These are phyloP conservation scores for Thermoascus crustaceus DNA, from an alignment of 2,329 filamentous ascomycete genomes.

Conservation along the genomic window DNA sequence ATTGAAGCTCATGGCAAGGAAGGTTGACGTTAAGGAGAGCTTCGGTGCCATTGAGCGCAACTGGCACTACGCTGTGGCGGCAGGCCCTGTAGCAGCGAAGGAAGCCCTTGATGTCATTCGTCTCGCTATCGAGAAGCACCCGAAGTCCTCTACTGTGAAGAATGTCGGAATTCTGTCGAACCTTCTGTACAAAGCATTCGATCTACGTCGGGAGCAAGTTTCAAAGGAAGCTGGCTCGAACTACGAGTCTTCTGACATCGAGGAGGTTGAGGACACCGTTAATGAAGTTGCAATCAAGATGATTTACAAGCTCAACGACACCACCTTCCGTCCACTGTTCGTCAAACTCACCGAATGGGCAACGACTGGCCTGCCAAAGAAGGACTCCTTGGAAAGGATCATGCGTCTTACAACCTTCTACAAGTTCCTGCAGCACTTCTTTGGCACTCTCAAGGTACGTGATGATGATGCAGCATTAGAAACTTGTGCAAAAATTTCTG, in stretches of 20 bases:
- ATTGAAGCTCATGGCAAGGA: constrained; percentile 65
- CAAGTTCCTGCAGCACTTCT: constrained; percentile 71
- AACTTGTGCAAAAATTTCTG: constrained; percentile 9
- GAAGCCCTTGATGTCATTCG: constrained; percentile 65
- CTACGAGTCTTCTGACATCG: constrained; percentile 42
- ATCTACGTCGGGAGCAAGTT: constrained; percentile 36
- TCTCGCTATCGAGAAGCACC: constrained; percentile 64
- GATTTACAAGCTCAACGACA: constrained; percentile 94
- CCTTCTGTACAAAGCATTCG: constrained; percentile 47
- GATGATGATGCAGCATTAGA: constrained; percentile 1
- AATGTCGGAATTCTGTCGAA: constrained; percentile 62
- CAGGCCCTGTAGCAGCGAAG: constrained; percentile 56
- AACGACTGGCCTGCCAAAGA: constrained; percentile 51
- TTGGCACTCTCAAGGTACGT: constrained; percentile 65
- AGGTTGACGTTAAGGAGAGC: constrained; percentile 67
- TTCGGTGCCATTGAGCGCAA: constrained; percentile 65
- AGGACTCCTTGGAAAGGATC: constrained; percentile 49
- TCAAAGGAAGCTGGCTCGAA: constrained; percentile 18
- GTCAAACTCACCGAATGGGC: constrained; percentile 78
- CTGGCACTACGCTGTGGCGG: constrained; percentile 57
- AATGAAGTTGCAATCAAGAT: constrained; percentile 74
- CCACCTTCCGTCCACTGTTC: constrained; percentile 87
- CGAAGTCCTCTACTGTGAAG: constrained; percentile 71
- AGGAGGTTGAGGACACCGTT: constrained; percentile 54
- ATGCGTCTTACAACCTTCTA: constrained; percentile 69